A percentile compares a stretch with the other conserved stretches of the same genome.
These are phyloP conservation scores for Sporopachydermia quercuum DNA, from an alignment of 805 yeast genomes.

Conservation along the genomic window DNA sequence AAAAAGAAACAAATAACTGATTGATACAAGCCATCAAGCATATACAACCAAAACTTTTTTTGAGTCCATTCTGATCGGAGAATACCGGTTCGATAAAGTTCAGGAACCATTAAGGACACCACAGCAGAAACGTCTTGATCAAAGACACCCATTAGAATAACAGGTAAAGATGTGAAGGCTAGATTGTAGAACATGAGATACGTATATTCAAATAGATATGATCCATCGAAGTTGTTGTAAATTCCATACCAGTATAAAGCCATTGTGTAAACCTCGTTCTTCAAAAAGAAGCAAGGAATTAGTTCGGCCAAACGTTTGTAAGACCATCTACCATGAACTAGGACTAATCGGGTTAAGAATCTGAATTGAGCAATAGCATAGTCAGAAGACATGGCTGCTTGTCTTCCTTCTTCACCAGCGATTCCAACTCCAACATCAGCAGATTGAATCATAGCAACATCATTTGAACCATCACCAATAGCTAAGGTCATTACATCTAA, in stretches of 20 bases:
- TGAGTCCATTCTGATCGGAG: constrained; percentile 57
- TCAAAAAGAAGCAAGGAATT: constrained; percentile 72
- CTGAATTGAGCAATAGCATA: constrained; percentile 78
- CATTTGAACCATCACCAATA: constrained; percentile 82
- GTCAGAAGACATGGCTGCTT: constrained; percentile 80
- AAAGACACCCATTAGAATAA: constrained; percentile 60
- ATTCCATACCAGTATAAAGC: constrained; percentile 74
- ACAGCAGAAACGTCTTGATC: constrained; percentile 70
- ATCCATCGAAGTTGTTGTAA: constrained; percentile 61
- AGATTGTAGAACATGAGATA: constrained; percentile 67
- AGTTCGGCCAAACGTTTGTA: constrained; percentile 69
- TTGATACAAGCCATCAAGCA: constrained; percentile 68
- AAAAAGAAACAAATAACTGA: constrained; percentile 58
- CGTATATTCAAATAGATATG: constrained; percentile 66
- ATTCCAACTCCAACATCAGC: constrained; percentile 84
- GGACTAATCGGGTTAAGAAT: constrained; percentile 44
- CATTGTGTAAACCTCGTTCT: constrained; percentile 60
- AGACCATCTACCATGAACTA: constrained; percentile 82
- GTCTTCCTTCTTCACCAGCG: constrained; percentile 86
- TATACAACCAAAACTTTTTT: constrained; percentile 53
- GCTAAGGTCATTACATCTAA: constrained; percentile 75
- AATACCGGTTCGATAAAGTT: constrained; percentile 60
- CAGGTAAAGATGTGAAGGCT: constrained; percentile 74
- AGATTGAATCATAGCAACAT: constrained; percentile 83
- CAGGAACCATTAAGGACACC: constrained; percentile 59